phyloP scores from a whole-genome alignment of 1,139 yeast species.

The Waltiozyma solani region DNA sequence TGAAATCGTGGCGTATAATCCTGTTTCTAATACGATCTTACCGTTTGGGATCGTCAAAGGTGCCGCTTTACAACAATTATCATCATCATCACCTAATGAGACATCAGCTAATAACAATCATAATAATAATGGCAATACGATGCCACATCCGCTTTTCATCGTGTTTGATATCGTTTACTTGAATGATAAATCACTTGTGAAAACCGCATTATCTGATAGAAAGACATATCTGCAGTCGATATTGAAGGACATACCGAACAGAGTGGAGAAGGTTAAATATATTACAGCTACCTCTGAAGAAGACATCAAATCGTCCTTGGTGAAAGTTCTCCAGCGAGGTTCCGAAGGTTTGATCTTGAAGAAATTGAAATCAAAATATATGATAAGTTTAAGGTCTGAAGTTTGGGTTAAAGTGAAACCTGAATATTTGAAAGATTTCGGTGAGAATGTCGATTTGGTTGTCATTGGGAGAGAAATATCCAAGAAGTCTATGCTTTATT shows the following conservation, averaged over 20 bases:
- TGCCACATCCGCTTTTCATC: slow-evolving; percentile 47
- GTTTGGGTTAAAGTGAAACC: slow-evolving; percentile 88
- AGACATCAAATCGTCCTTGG: slow-evolving; percentile 48
- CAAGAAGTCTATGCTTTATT: slow-evolving; percentile 62
- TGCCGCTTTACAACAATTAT: slow-evolving; percentile 35
- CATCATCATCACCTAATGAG: slow-evolving; percentile 4
- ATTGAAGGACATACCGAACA: slow-evolving; percentile 36
- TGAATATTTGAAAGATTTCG: slow-evolving; percentile 77
- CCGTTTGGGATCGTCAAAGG: slow-evolving; percentile 78
- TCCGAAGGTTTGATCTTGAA: slow-evolving; percentile 84
- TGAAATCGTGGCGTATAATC: slow-evolving; percentile 88
- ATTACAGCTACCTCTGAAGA: slow-evolving; percentile 33
- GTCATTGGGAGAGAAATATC: slow-evolving; percentile 75
- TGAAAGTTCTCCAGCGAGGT: slow-evolving; percentile 46
- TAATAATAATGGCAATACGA: too few relatives aligned
- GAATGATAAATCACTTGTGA: slow-evolving; percentile 53
- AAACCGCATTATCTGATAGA: slow-evolving; percentile 44
- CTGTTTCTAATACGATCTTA: slow-evolving; percentile 41
- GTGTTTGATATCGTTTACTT: slow-evolving; percentile 65
- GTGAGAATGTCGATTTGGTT: slow-evolving; percentile 73
- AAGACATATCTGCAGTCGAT: slow-evolving; percentile 40
- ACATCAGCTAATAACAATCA: slow-evolving; percentile 12
- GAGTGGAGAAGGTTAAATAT: slow-evolving; percentile 47
- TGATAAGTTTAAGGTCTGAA: slow-evolving; percentile 46
- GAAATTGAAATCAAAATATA: slow-evolving; percentile 47